Evolutionary conservation across 257 asterid genomes (phyloP), one percentile per base, ranked within the genome.

Genomic region (Hygrophila difformis): DNA sequence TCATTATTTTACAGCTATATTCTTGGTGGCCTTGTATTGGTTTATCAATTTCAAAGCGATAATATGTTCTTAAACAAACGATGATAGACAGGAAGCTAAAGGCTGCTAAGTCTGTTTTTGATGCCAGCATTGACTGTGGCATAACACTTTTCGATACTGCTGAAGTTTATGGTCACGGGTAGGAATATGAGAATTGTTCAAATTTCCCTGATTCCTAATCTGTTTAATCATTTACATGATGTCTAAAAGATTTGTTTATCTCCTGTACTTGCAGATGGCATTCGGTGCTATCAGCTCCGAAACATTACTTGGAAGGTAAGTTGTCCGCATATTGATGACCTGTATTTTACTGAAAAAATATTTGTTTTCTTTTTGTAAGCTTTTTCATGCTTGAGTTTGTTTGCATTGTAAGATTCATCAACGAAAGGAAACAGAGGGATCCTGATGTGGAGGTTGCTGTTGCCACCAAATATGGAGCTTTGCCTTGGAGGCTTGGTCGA

Each of bases 401-500:
- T 8, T 41, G 3, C 35, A 44, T 28, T 23, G 19, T 37, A 59
- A 88, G 98, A 69, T 89, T 89, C 70, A 85, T 82, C 66, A 75
- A 82, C 63, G 98, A 89, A 69, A 70, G 91, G 66, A 89, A 77
- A 70, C 64, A 66, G 41, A 71, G 63, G 58, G 33, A 79, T 33
- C 93, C 91, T 9, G 78, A 61, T 4, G 55, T 57, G 39, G 98
- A 89, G 33, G 77, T 85, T 17, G 75, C 79, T 26, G 76, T 82
- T 47, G 98, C 96, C 3, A 89, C 98, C 45, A 89, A 89, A 49
- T 89, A 55, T 64, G 96, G 96, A 42, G 98, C 96, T 29, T 54
- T 89, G 26, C 96, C 98, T 0, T 89, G 96, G 98, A 89, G 98
- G 64, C 70, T 89, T 50, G 94, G 98, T 46, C 93, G 94, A 2